Evolutionary conservation across 768 basidiomycete genomes (phyloP), one percentile per base, ranked within the genome.

Genomic region (Cystofilobasidium capitatum): DNA sequence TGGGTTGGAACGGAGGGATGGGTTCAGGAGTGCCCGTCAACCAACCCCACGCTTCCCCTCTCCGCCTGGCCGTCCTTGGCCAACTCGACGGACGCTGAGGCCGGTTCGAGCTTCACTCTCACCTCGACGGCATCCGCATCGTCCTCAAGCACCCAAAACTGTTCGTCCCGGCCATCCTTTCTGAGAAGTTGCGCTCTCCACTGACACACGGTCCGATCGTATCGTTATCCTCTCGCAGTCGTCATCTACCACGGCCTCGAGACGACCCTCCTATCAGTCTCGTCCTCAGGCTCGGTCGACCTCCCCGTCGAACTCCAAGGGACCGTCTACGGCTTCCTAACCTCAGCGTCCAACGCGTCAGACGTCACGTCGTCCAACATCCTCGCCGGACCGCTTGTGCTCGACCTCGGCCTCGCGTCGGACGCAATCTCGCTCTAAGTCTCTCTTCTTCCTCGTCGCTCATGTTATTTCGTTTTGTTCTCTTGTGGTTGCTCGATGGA

Each of bases 11-110:
- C 81, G 39, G 61, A 72, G 7, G 72, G 72, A 7, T 84, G 83
- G 76, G 82, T 84, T 76, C 76, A 74, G 24, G 77, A 78, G 0
- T 86, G 47, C 47, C 85, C 86, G 0, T 58, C 76, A 0, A 70
- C 77, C 70, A 85, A 86, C 77, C 82, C 82, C 0, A 71, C 78
- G 16, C 75, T 80, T 2, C 81, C 82, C 20, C 79, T 82, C 69
- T 80, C 77, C 59, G 78, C 82, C 14, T 85, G 83, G 80, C 82
- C 84, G 0, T 67, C 77, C 16, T 24, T 20, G 47, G 22, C 2
- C 9, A 49, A 26, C 47, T 49, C 47, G 12, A 10, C 67, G 71
- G 74, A 62, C 72, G 37, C 36, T 62, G 63, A 35, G 33, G 57
- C 57, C 7, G 57, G 57, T 31, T n/a, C 8, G 9, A 35, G 3